Evolutionary conservation across 257 asterid species (phyloP).

Genomic region (Solanum clarkiae): DNA sequence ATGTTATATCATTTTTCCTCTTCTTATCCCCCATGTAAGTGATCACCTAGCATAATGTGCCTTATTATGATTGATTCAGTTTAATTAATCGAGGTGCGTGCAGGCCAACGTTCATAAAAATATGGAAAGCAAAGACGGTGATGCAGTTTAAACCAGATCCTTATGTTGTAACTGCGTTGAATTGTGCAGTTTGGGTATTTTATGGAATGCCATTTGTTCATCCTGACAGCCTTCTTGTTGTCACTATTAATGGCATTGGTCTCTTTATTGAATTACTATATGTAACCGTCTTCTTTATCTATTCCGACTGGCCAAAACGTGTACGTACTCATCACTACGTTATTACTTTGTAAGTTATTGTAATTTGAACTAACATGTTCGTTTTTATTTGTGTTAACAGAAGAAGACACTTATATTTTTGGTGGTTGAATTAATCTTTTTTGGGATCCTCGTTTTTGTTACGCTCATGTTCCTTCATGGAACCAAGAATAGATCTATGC

Average conservation of each 20-base stretch:
- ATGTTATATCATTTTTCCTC: conserved; percentile 39
- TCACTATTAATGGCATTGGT: conserved; percentile 54
- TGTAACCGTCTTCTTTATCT: conserved; percentile 28
- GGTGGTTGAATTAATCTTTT: conserved; percentile 10
- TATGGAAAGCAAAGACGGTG: conserved; percentile 41
- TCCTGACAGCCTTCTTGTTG: conserved; percentile 43
- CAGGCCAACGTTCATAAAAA: conserved; percentile 51
- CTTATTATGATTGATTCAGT: not conserved
- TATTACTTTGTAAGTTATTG: not conserved
- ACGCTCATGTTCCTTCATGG: conserved; percentile 31
- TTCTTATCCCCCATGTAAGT: conserved; percentile 51
- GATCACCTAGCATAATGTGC: not conserved
- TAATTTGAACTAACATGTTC: not conserved
- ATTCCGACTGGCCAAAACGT: conserved; percentile 38
- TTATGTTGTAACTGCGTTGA: conserved; percentile 34
- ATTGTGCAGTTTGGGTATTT: conserved; percentile 55
- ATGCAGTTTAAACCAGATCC: conserved; percentile 37
- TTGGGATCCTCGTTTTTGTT: conserved; percentile 3
- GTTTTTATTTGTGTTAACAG: conserved; percentile 14
- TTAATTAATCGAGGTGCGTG: not conserved
- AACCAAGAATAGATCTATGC: conserved; percentile 20
- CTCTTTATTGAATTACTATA: conserved; percentile 25
- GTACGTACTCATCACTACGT: conserved; percentile 3
- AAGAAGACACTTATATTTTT: conserved; percentile 22
- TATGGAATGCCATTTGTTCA: conserved; percentile 70